Percentiles rank a stretch among this genome's conserved stretches.
These are phyloP conservation scores for Tetracladium marchalianum DNA, from an alignment of 495 filamentous ascomycete species.

Conservation along the genomic window DNA sequence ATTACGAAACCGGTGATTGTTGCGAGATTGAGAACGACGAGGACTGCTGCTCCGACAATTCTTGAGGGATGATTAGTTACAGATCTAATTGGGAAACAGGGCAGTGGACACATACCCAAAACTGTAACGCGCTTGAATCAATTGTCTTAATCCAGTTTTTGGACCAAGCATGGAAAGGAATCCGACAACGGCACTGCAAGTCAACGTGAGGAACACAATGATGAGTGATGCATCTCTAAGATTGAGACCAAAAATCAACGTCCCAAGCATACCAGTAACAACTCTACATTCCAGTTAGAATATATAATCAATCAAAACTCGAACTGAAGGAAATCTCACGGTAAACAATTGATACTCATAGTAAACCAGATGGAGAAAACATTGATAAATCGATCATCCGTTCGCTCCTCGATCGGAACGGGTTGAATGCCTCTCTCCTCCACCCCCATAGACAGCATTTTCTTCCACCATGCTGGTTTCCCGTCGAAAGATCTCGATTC, in stretches of 20 bases:
- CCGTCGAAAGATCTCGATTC: background rate
- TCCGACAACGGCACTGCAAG: background rate
- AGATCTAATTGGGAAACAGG: too few species aligned
- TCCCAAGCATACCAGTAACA: constrained; percentile 46
- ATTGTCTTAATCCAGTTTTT: constrained; percentile 38
- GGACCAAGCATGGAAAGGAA: constrained; percentile 2
- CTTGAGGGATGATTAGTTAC: constrained; percentile 41
- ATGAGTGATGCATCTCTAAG: constrained; percentile 37
- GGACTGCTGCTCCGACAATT: constrained; percentile 32
- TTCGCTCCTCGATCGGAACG: constrained; percentile 40
- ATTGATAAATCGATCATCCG: constrained; percentile 34
- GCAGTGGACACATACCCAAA: constrained; percentile 41
- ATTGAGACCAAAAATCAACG: constrained; percentile 32
- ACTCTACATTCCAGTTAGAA: constrained; percentile 25
- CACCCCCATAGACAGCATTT: constrained; percentile 9
- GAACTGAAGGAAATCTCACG: constrained; percentile 20
- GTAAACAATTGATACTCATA: constrained; percentile 32
- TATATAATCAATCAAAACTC: background rate
- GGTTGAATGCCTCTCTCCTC: constrained; percentile 41
- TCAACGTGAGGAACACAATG: constrained; percentile 45
- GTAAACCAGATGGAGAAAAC: constrained; percentile 37
- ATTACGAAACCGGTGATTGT: constrained; percentile 40
- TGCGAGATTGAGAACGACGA: constrained; percentile 40
- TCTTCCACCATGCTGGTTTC: background rate
- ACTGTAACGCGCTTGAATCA: constrained; percentile 39